A percentile compares a stretch with the other conserved stretches of the same genome.
Conservation (phyloP, 2,329 filamentous ascomycete species). For the Exophiala alcalophila region DNA sequence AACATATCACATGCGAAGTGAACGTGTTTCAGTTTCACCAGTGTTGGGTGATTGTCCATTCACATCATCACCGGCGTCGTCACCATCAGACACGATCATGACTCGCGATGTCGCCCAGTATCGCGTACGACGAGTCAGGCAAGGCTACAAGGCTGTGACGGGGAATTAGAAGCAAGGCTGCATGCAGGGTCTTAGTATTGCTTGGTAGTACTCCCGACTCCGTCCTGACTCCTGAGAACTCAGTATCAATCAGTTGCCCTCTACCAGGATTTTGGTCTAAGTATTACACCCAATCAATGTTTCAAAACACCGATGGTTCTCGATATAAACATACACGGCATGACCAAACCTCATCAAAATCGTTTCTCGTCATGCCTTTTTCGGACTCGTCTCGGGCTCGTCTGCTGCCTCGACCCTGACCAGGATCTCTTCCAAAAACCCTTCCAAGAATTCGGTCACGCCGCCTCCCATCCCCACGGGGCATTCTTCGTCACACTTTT, state of each 20-base stretch:
- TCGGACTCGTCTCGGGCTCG: constrained; percentile 43
- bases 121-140: constrained; percentile 5
- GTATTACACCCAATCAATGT: constrained; percentile 1
- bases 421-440: constrained; percentile 87
- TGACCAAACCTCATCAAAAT: constrained; percentile 5
- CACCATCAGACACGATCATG: no score
- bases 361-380: constrained; percentile 10
- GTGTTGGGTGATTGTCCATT: no score
- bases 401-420: constrained; percentile 87
- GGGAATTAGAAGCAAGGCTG: no score
- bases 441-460: constrained; percentile 84
- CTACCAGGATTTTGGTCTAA: no score
- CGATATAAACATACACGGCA: constrained; percentile 11
- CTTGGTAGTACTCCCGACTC: no score
- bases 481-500: constrained; percentile 78
- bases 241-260: no score
- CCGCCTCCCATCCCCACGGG: constrained; percentile 93
- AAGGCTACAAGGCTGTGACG: constrained; percentile 4
- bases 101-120: background rate
- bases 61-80: no score
- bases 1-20: background rate
- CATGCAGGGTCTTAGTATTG: no score
- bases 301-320: no score
- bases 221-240: no score
- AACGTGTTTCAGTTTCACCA: background rate